phyloP scores from a whole-genome alignment of 345 rosid genomes.

The Citrus reticulata region DNA sequence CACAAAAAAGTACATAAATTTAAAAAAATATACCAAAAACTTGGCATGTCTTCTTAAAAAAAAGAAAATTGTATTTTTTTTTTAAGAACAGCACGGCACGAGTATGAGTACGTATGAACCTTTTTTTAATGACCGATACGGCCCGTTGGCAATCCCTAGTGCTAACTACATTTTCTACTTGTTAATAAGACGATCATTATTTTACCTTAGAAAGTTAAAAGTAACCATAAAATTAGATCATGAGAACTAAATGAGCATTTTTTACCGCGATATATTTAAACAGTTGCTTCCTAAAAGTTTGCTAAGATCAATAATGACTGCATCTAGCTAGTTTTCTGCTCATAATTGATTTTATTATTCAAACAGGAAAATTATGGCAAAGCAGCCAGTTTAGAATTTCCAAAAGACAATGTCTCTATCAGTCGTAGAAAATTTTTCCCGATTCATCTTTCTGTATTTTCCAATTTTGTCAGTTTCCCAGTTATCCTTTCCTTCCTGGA shows the following conservation, averaged over 20 bases:
- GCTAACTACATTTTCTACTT: too few species aligned
- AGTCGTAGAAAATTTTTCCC: not conserved
- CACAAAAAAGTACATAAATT: rapidly evolving
- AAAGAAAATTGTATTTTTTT: too few species aligned
- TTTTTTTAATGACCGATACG: rapidly evolving
- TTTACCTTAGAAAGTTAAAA: too few species aligned
- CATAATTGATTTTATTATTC: not conserved
- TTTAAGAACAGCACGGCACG: rapidly evolving
- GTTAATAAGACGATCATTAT: too few species aligned
- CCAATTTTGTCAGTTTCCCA: slow-evolving; percentile 11
- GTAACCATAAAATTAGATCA: too few species aligned
- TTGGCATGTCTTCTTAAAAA: too few species aligned
- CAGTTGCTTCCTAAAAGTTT: not conserved
- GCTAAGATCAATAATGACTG: not conserved
- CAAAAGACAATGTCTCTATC: not conserved
- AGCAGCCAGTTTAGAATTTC: slow-evolving; percentile 19
- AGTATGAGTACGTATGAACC: rapidly evolving
- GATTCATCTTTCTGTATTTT: not conserved
- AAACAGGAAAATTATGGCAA: not conserved
- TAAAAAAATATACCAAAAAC: rapidly evolving
- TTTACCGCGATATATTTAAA: too few species aligned
- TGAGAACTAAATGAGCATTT: too few species aligned
- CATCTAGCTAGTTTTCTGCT: not conserved
- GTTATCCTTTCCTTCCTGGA: slow-evolving; percentile 21
- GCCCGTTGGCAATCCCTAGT: rapidly evolving